phyloP scores from a whole-genome alignment of 345 rosid species.

The Citrus sp. region DNA sequence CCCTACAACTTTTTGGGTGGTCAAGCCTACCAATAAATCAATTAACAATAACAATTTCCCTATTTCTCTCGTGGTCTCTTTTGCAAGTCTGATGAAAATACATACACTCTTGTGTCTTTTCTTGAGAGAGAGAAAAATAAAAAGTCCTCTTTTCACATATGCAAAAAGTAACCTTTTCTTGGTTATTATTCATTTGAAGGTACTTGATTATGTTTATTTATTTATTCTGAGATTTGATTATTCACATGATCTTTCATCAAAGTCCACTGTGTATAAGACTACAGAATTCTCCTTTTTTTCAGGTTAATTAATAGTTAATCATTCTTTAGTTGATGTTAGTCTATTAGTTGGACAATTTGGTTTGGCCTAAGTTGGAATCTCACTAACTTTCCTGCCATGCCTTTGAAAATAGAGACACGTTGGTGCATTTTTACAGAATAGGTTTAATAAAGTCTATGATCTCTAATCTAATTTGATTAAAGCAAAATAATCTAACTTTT shows the following conservation, averaged over 20 bases:
- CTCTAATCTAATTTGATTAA: background rate
- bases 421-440: background rate
- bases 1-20: conserved; percentile 12
- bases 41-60: conserved; percentile 5
- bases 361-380: conserved; percentile 11
- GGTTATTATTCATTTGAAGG: background rate
- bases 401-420: conserved; percentile 5
- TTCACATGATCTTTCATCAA: background rate
- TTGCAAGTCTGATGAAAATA: no score
- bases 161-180: background rate
- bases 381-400: background rate
- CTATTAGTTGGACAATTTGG: conserved; percentile 16
- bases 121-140: background rate
- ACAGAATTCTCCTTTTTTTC: conserved; percentile 1
- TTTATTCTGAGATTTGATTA: background rate
- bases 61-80: background rate
- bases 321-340: conserved; percentile 10
- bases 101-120: conserved; percentile 3
- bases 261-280: background rate
- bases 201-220: background rate
- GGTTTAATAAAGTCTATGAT: background rate
- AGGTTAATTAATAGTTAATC: conserved; percentile 18
- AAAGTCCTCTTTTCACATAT: conserved; percentile 9
- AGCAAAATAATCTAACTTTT: background rate
- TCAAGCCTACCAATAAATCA: conserved; percentile 21